Evolutionary conservation across 768 basidiomycete genomes (phyloP).

Genomic region (Tricholomella constricta): DNA sequence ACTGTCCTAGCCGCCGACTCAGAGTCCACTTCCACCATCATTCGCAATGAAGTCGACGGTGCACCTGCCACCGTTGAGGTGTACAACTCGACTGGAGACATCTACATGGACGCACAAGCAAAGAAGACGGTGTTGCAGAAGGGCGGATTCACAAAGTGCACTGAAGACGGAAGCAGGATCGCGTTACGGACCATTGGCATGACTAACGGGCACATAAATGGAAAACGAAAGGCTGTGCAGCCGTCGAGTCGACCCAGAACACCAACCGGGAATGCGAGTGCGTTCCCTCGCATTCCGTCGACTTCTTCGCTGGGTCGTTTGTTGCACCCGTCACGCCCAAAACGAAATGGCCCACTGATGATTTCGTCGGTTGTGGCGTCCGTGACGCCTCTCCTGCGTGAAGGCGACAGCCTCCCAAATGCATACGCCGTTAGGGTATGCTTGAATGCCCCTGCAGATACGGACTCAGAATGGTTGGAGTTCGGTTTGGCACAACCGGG

Average conservation of each 20-base stretch:
- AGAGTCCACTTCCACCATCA: conserved; percentile 57
- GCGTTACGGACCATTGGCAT: conserved; percentile 43
- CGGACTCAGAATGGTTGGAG: conserved; percentile 74
- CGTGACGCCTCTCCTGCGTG: conserved; percentile 52
- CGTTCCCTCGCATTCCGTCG: conserved; percentile 29
- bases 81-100: conserved; percentile 57
- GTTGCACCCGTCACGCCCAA: conserved; percentile 30
- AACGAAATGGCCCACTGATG: conserved; percentile 57
- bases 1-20: conserved; percentile 67
- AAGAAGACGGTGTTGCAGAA: conserved; percentile 65
- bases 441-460: conserved; percentile 56
- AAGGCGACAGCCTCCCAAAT: conserved; percentile 32
- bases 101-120: conserved; percentile 57
- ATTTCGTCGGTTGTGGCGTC: conserved; percentile 58
- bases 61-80: conserved; percentile 55
- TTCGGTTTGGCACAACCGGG: conserved; percentile 64
- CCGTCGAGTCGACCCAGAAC: conserved; percentile 35
- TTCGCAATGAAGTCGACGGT: conserved; percentile 60
- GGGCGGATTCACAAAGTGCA: conserved; percentile 59
- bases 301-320: conserved; percentile 26
- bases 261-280: conserved; percentile 32
- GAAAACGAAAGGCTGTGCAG: conserved; percentile 24
- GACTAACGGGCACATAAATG: conserved; percentile 26
- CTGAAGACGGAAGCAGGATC: conserved; percentile 62
- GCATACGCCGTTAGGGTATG: conserved; percentile 62